A percentile compares a stretch with the other conserved stretches of the same genome.
Evolutionary conservation across 352 stramenopile species (phyloP).

Genomic region (Pythium dissotocum): DNA sequence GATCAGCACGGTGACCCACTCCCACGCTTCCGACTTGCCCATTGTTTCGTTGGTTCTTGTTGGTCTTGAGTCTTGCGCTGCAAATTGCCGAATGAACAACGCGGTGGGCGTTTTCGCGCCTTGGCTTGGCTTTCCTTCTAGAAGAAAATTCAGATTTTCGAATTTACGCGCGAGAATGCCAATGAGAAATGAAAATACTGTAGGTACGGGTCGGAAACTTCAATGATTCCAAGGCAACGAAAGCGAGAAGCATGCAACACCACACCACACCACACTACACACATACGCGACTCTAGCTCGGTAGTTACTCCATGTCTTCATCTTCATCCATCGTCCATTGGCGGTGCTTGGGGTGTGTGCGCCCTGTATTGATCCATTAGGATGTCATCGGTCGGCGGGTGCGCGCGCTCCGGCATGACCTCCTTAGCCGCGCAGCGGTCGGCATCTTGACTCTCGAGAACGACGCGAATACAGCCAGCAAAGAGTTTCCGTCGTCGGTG

Average conservation of each 20-base stretch:
- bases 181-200: not conserved
- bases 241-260: not conserved
- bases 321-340: not conserved
- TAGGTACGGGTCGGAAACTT: not conserved
- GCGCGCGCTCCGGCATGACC: not conserved
- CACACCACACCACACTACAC: no score
- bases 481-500: not conserved
- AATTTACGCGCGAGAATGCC: not conserved
- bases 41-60: not conserved
- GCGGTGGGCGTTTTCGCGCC: not conserved
- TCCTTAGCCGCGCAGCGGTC: not conserved
- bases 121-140: not conserved
- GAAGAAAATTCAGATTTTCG: not conserved
- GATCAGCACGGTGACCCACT: not conserved
- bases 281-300: no score
- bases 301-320: not conserved
- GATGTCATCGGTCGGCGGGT: not conserved
- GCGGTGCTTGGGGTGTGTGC: not conserved
- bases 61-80: not conserved
- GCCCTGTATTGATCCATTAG: not conserved
- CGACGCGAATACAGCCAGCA: not conserved
- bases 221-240: not conserved
- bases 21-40: conserved; percentile 3
- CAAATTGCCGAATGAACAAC: not conserved
- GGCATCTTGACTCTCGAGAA: not conserved